Conservation (phyloP, 352 stramenopile genomes). For the Globisporangium emineosum region DNA sequence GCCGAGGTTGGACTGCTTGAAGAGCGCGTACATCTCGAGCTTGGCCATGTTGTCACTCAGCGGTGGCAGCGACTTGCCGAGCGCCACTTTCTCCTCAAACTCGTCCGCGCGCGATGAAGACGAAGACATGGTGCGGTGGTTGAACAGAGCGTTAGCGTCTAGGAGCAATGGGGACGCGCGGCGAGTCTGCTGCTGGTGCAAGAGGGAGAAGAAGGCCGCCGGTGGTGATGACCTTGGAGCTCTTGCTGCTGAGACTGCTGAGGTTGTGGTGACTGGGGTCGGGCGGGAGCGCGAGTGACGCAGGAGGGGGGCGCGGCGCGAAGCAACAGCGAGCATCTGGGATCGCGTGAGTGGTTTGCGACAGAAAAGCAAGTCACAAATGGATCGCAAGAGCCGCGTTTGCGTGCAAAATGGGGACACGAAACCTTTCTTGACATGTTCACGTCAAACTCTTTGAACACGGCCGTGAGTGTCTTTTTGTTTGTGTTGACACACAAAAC, state of each 20-base stretch:
- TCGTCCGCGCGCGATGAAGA: constrained; percentile 30
- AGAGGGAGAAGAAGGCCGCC: background rate
- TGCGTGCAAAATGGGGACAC: background rate
- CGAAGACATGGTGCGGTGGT: constrained; percentile 9
- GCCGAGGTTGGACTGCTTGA: constrained; percentile 71
- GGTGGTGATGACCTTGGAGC: background rate
- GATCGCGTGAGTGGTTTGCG: background rate
- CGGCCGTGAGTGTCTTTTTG: too few species aligned
- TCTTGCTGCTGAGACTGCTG: background rate
- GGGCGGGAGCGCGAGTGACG: background rate
- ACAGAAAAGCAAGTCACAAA: background rate
- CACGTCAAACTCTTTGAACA: background rate
- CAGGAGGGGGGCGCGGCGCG: background rate
- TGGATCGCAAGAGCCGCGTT: background rate
- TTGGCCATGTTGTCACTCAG: constrained; percentile 76
- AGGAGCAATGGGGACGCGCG: constrained; percentile 2
- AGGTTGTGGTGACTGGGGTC: background rate
- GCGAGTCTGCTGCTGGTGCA: background rate
- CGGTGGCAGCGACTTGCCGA: constrained; percentile 67
- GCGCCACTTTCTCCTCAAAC: constrained; percentile 58
- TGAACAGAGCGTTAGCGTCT: background rate
- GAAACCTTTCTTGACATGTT: constrained; percentile 6
- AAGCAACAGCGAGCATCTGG: background rate
- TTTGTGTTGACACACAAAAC: too few species aligned
- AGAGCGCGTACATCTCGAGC: constrained; percentile 83